phyloP scores from a whole-genome alignment of 352 stramenopile genomes.

The Phytopythium boreale region DNA sequence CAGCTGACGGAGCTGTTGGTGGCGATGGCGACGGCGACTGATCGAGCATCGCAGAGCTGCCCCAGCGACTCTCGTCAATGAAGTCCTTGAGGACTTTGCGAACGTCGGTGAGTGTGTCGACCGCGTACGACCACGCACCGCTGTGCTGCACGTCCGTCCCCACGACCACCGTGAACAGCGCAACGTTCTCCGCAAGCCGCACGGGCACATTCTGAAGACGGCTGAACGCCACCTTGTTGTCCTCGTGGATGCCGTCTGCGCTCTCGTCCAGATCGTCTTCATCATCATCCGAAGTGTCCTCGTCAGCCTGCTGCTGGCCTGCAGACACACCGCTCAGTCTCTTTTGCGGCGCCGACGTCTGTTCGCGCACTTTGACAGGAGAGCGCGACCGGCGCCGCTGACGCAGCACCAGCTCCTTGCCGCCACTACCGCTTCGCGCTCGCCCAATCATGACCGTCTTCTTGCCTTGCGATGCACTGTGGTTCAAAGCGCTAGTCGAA shows the following conservation, averaged over 20 bases:
- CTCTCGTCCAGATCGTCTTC: conserved; percentile 44
- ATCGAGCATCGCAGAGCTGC: conserved; percentile 3
- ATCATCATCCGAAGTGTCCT: conserved; percentile 16
- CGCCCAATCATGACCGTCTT: conserved; percentile 2
- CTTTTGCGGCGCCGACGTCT: not conserved
- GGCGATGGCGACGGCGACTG: not conserved
- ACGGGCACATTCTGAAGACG: conserved; percentile 74
- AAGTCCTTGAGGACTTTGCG: conserved; percentile 77
- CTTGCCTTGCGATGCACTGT: not conserved
- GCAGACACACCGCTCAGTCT: not conserved
- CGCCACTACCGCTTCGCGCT: conserved; percentile 5
- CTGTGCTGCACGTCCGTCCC: conserved; percentile 67
- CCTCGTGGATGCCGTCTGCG: conserved; percentile 44
- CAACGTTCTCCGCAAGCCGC: conserved; percentile 57
- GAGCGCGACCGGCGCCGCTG: conserved; percentile 7
- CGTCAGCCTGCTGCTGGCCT: conserved; percentile 16
- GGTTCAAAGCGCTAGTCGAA: not conserved
- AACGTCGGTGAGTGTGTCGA: conserved; percentile 65
- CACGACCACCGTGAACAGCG: conserved; percentile 69
- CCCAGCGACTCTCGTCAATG: conserved; percentile 47
- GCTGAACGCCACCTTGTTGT: conserved; percentile 80
- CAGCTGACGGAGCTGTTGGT: not conserved
- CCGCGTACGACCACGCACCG: conserved; percentile 50
- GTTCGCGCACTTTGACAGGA: conserved; percentile 3
- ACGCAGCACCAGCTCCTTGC: not conserved